Evolutionary conservation across 2,329 filamentous ascomycete genomes (phyloP).

Genomic region (Phyllosticta citrichinensis): DNA sequence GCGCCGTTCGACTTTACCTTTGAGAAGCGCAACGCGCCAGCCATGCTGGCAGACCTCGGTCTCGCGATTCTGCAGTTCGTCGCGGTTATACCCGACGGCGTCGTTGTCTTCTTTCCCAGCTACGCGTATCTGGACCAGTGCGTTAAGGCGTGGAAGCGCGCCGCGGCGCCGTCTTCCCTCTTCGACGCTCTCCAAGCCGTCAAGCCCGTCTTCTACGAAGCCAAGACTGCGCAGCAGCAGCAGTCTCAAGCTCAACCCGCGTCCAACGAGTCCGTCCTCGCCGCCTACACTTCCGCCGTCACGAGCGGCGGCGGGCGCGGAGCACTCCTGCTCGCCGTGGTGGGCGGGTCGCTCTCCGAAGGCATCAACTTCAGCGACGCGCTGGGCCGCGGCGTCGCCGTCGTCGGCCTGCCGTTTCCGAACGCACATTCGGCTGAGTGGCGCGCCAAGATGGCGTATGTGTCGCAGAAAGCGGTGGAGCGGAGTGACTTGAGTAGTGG

Average conservation of each 20-base stretch:
- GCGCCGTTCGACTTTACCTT: constrained; percentile 78
- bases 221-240: constrained; percentile 12
- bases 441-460: constrained; percentile 83
- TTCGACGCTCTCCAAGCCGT: constrained; percentile 49
- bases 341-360: constrained; percentile 91
- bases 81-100: constrained; percentile 68
- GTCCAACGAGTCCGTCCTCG: constrained; percentile 58
- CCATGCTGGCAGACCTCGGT: constrained; percentile 66
- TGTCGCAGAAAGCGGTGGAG: constrained; percentile 49
- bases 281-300: constrained; percentile 62
- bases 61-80: constrained; percentile 62
- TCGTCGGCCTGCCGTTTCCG: constrained; percentile 88
- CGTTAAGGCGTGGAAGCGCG: constrained; percentile 31
- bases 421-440: constrained; percentile 85
- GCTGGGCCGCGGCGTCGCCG: constrained; percentile 77
- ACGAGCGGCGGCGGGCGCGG: constrained; percentile 43
- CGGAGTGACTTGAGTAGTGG: background rate
- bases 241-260: background rate
- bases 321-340: constrained; percentile 76
- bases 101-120: constrained; percentile 92
- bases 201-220: constrained; percentile 43
- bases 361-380: constrained; percentile 96
- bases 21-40: constrained; percentile 58
- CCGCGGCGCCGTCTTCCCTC: constrained; percentile 20
- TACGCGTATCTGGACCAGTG: constrained; percentile 83